Conservation (phyloP, 495 filamentous ascomycete genomes). For the Extremus antarcticus region DNA sequence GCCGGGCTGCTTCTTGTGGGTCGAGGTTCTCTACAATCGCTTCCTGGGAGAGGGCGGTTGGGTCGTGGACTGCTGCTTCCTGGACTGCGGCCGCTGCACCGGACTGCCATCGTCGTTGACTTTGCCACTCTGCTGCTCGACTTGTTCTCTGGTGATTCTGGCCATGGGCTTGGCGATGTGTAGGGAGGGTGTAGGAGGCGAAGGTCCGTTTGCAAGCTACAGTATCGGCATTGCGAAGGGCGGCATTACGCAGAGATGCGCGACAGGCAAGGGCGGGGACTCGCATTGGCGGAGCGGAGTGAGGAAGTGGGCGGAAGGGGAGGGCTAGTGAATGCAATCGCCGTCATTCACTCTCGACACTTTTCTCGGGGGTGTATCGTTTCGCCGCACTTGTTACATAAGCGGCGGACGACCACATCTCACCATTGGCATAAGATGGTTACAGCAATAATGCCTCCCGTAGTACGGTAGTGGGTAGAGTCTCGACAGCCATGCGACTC, state of each 20-base stretch:
- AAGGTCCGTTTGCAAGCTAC: constrained; percentile 9
- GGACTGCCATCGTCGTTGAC: constrained; percentile 26
- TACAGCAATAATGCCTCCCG: not conserved
- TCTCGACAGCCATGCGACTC: not conserved
- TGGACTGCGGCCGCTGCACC: constrained; percentile 33
- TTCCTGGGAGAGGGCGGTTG: constrained; percentile 50
- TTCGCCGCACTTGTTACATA: not conserved
- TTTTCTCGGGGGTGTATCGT: not conserved
- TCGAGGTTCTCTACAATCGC: constrained; percentile 63
- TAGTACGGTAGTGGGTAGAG: not conserved
- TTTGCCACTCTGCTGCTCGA: constrained; percentile 19
- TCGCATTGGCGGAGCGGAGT: constrained; percentile 3
- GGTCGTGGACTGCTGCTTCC: constrained; percentile 52
- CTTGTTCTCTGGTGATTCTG: constrained; percentile 14
- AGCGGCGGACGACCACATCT: too few relatives aligned
- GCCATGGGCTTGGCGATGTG: not conserved
- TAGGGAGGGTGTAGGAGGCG: constrained; percentile 5
- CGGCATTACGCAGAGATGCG: constrained; percentile 10
- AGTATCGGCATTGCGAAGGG: constrained; percentile 7
- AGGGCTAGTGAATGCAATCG: not conserved
- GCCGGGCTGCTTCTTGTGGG: constrained; percentile 61
- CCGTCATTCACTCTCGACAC: not conserved
- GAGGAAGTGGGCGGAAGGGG: not conserved
- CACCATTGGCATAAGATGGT: not conserved
- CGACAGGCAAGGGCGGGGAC: constrained; percentile 2